phyloP scores from a whole-genome alignment of 768 basidiomycete species.

The Myochromella boudieri region DNA sequence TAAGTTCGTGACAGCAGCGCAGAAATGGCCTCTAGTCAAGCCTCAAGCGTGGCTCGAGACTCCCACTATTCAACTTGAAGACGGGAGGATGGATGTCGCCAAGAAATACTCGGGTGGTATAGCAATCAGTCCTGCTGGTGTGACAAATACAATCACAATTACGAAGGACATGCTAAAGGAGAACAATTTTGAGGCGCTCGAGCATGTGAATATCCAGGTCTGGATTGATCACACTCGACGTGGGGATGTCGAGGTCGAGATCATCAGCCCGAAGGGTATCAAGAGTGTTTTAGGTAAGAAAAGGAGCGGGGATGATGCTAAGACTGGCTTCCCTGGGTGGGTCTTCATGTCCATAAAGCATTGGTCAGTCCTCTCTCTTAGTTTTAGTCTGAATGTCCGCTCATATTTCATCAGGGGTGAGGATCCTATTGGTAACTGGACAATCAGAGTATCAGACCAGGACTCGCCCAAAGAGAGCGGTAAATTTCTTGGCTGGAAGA shows the following conservation, averaged over 20 bases:
- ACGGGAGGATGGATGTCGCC: constrained; percentile 53
- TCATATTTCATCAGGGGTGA: constrained; percentile 75
- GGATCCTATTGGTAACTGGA: constrained; percentile 90
- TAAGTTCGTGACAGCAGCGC: constrained; percentile 76
- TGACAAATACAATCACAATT: constrained; percentile 66
- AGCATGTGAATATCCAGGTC: constrained; percentile 90
- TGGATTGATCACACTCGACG: constrained; percentile 86
- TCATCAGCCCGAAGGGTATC: constrained; percentile 83
- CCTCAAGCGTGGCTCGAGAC: constrained; percentile 90
- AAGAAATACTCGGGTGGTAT: constrained; percentile 62
- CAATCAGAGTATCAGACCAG: constrained; percentile 82
- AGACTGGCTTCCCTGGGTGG: constrained; percentile 85
- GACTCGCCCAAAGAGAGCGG: constrained; percentile 50
- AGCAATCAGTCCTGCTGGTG: constrained; percentile 61
- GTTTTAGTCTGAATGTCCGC: constrained; percentile 11
- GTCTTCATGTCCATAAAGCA: constrained; percentile 97
- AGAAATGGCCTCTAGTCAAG: constrained; percentile 84
- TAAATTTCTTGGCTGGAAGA: constrained; percentile 85
- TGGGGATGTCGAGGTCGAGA: constrained; percentile 92
- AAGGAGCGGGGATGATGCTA: constrained; percentile 62
- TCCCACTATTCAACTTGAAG: constrained; percentile 63
- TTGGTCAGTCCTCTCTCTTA: constrained; percentile 57
- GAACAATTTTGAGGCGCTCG: constrained; percentile 83
- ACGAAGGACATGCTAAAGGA: constrained; percentile 62
- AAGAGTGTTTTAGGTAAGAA: constrained; percentile 78